Percentiles rank a stretch among this genome's conserved stretches.
Conservation (phyloP, 1,284 basidiomycete species). For the Peniophora sp. region DNA sequence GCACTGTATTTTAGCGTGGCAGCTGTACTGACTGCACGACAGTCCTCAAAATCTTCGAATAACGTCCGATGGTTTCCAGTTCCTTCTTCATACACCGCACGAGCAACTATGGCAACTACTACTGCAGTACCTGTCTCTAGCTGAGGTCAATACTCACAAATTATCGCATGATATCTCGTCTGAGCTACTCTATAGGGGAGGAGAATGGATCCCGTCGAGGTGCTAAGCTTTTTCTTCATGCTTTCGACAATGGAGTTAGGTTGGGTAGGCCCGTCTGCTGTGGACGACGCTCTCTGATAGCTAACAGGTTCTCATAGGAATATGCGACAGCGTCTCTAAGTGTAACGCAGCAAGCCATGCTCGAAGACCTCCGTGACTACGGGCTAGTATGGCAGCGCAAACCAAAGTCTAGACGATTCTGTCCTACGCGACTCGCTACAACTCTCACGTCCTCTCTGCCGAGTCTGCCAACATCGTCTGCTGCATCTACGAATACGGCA, state of each 20-base stretch:
- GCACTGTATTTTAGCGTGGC: not conserved
- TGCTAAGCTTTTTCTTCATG: constrained; percentile 93
- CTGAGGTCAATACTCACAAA: constrained; percentile 46
- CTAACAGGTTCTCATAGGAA: constrained; percentile 42
- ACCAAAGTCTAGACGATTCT: constrained; percentile 74
- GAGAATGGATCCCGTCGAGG: constrained; percentile 89
- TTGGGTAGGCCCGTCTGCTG: constrained; percentile 39
- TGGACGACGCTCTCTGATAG: constrained; percentile 5
- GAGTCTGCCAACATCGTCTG: constrained; percentile 47
- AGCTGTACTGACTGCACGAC: not conserved
- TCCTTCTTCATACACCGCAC: constrained; percentile 93
- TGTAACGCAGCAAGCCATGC: constrained; percentile 76
- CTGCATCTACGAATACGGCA: constrained; percentile 24
- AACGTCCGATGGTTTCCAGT: constrained; percentile 95
- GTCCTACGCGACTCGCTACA: constrained; percentile 93
- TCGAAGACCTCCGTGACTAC: constrained; percentile 91
- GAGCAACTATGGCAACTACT: constrained; percentile 97
- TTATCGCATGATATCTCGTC: not conserved
- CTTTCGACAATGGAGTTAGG: constrained; percentile 91
- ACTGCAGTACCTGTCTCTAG: constrained; percentile 81
- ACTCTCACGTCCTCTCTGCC: constrained; percentile 84
- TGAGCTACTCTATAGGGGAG: constrained; percentile 47
- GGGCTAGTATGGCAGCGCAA: constrained; percentile 81
- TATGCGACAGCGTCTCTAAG: constrained; percentile 84
- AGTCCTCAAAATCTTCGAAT: constrained; percentile 34